Evolutionary conservation across 1,139 yeast species (phyloP), one percentile per base, ranked within the genome.

Genomic region (Saccharomyces pastorianus): DNA sequence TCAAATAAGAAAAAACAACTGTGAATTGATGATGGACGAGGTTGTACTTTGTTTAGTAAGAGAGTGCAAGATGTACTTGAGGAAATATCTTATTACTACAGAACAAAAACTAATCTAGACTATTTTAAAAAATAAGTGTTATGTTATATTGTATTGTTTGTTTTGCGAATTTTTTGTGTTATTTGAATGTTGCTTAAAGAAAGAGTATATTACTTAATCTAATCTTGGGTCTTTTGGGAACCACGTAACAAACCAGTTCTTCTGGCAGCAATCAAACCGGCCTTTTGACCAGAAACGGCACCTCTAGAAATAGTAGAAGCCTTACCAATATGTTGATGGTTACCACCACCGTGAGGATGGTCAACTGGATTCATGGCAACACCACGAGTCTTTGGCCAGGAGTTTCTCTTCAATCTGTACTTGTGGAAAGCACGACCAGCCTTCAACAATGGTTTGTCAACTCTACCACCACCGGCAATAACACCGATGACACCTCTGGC

Each of bases 171-270:
- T 34, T 34, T 34, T 34, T 28, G 31, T 9, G 31, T 14, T 34
- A 9, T 34, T 34, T 34, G 17, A 7, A 34, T 34, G 4, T 34
- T 34, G 42, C 42, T 34, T 8, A 34, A 34, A 34, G 42, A 34
- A 34, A 3, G 42, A 34, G 11, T 34, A 34, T 14, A 2, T 34
- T 34, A 34, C 42, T 6, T 7, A 48, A 48, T 42, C 44, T 51
- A 51, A 47, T 51, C 53, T 47, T 51, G 53, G 32, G 53, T 51
- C 52, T 50, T 50, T 50, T 50, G 52, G 47, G 52, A 50, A 50
- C 99, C 99, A 83, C 99, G 91, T 80, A 95, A 87, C 80, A 95
- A 88, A 93, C 99, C 98, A 74, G 99, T 93, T 88, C 99, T 90
- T 89, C 99, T 91, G 78, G 99, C 99, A 74, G 99, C 99, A 77